Evolutionary conservation across 495 filamentous ascomycete genomes (phyloP), one percentile per base, ranked within the genome.

Genomic region (Xylaria castorea): DNA sequence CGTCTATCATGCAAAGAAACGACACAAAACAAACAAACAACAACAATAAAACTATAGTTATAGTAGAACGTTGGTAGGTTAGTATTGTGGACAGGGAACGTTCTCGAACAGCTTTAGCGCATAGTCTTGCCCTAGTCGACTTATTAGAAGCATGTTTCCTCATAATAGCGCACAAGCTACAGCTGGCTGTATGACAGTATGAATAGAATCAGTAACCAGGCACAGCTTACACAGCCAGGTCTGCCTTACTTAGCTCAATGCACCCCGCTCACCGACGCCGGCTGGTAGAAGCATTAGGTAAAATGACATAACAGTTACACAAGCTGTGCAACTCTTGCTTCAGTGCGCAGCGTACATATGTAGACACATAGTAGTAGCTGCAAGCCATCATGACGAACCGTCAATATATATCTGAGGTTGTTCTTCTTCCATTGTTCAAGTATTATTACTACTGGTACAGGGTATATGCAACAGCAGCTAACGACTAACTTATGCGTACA

Each of bases 221-320:
- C n/a, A 61, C 58, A n/a, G 12, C 57, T 20, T 60, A n/a, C 57
- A 34, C n/a, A n/a, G n/a, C n/a, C n/a, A n/a, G n/a, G n/a, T n/a
- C n/a, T n/a, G n/a, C n/a, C n/a, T n/a, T n/a, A n/a, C n/a, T n/a
- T n/a, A n/a, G n/a, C n/a, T n/a, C 44, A 34, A 48, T 34, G 38
- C 61, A 64, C 51, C 36, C 67, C 53, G 67, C 53, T 69, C 67
- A 69, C 67, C 53, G 67, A 69, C 38, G 36, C 66, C 36, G 50
- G 66, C 66, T 1, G 27, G 25, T 36, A 69, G n/a, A 69, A 64
- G 68, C 68, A 53, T 34, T 20, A 27, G n/a, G n/a, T n/a, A 22
- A 12, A 36, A 38, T 64, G 36, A 64, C 61, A 42, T 63, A 42
- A 42, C n/a, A 64, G 11, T 6, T 30, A 27, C 14, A 16, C n/a